Percentiles rank a stretch among this genome's conserved stretches.
phyloP scores from a whole-genome alignment of 2,329 filamentous ascomycete species.

The Penicillium sp. region DNA sequence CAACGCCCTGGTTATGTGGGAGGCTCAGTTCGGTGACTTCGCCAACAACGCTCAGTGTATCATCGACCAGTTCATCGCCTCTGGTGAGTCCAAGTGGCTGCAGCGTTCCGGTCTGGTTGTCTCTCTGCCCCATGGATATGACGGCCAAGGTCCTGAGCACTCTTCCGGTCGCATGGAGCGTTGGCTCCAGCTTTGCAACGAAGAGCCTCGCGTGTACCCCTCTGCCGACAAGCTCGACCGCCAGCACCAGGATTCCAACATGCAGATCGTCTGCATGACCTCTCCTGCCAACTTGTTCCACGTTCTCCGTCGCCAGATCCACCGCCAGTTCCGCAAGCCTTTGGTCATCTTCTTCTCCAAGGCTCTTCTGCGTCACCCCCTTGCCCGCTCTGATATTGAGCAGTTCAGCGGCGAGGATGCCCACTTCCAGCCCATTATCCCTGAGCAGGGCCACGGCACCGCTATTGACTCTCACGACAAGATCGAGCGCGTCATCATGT shows the following conservation, averaged over 20 bases:
- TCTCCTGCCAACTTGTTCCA: slow-evolving; percentile 95
- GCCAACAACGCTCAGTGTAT: slow-evolving; percentile 99
- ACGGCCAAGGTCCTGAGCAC: slow-evolving; percentile 97
- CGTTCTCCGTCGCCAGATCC: slow-evolving; percentile 92
- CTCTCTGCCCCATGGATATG: slow-evolving; percentile 95
- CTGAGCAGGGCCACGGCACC: slow-evolving; percentile 76
- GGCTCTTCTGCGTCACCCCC: slow-evolving; percentile 86
- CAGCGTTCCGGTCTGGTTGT: slow-evolving; percentile 95
- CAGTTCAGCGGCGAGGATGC: slow-evolving; percentile 88
- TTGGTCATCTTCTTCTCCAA: slow-evolving; percentile 99
- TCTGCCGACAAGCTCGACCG: slow-evolving; percentile 82
- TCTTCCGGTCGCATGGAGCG: slow-evolving; percentile 96
- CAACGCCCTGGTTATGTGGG: slow-evolving; percentile 98
- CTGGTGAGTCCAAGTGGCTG: slow-evolving; percentile 97
- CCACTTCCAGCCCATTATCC: slow-evolving; percentile 95
- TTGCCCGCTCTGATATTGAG: slow-evolving; percentile 83
- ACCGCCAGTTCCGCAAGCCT: slow-evolving; percentile 98
- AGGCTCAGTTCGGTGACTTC: slow-evolving; percentile 98
- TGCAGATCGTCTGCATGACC: slow-evolving; percentile 98
- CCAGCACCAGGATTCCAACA: slow-evolving; percentile 99
- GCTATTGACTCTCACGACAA: slow-evolving; percentile 74
- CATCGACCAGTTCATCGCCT: slow-evolving; percentile 97
- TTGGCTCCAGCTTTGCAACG: slow-evolving; percentile 95
- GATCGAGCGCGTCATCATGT: slow-evolving; percentile 91
- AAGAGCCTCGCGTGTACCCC: slow-evolving; percentile 92